Conservation (phyloP, 2,329 filamentous ascomycete species). For the Lachnellula cervina region DNA sequence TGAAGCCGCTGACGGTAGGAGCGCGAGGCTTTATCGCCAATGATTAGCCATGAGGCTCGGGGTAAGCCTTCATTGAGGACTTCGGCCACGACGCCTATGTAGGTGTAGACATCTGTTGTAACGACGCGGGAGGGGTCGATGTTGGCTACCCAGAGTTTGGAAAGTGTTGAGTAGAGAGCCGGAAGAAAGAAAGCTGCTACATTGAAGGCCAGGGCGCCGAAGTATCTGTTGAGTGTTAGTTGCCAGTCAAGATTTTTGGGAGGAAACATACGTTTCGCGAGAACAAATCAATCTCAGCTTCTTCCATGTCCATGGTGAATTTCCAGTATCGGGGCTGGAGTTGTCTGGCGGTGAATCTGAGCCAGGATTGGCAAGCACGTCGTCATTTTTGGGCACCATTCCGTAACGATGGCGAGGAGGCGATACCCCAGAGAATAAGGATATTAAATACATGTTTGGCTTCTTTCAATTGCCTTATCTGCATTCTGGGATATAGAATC, state of each 20-base stretch:
- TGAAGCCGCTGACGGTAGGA: constrained; percentile 46
- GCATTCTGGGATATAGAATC: background rate
- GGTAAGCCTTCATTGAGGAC: constrained; percentile 70
- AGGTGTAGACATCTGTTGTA: constrained; percentile 63
- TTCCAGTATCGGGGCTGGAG: background rate
- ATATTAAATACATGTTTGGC: background rate
- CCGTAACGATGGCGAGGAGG: background rate
- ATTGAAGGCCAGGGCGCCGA: constrained; percentile 59
- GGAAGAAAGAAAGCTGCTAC: constrained; percentile 57
- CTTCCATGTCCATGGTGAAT: background rate
- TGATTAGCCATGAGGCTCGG: constrained; percentile 62
- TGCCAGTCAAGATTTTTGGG: background rate
- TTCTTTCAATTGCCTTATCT: background rate
- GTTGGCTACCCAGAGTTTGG: constrained; percentile 66
- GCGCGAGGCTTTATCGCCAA: constrained; percentile 58
- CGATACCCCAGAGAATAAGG: background rate
- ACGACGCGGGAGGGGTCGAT: constrained; percentile 60
- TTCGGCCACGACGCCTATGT: constrained; percentile 62
- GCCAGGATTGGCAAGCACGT: background rate
- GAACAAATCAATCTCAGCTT: background rate
- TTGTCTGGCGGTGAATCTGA: background rate
- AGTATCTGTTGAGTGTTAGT: constrained; percentile 37
- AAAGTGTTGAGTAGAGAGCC: constrained; percentile 61
- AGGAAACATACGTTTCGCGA: background rate
- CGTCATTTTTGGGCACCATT: background rate